phyloP scores from a whole-genome alignment of 106 monocot genomes.

The Ottelia alismoides region DNA sequence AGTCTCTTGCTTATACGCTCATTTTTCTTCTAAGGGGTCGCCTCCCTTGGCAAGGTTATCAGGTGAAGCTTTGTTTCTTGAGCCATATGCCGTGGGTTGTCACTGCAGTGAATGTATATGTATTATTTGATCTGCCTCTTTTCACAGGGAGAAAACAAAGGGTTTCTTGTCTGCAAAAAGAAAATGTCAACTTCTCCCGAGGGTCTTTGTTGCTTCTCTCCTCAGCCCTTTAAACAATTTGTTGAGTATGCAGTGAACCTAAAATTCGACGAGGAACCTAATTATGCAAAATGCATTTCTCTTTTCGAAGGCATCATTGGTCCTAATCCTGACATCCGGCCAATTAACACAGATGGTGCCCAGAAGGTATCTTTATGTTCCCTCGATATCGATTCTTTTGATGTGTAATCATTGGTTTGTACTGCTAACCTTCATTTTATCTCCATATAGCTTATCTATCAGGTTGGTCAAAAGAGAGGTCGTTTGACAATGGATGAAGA shows the following conservation, averaged over 20 bases:
- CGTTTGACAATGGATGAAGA: conserved; percentile 20
- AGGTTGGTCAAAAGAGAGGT: conserved; percentile 30
- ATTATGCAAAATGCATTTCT: conserved; percentile 23
- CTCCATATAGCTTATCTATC: conserved; percentile 18
- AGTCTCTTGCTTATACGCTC: conserved; percentile 26
- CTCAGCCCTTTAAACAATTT: conserved; percentile 24
- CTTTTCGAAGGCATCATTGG: conserved; percentile 29
- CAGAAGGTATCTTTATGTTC: conserved; percentile 21
- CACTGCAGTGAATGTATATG: not conserved
- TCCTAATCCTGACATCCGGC: conserved; percentile 21
- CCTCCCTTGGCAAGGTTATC: conserved; percentile 31
- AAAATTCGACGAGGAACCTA: conserved; percentile 34
- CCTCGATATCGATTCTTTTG: too few species aligned
- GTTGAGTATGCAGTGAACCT: conserved; percentile 25
- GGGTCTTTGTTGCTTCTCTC: conserved; percentile 22
- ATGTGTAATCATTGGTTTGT: too few species aligned
- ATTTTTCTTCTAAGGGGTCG: conserved; percentile 23
- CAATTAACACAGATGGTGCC: conserved; percentile 30
- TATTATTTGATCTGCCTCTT: not conserved
- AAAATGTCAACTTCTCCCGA: conserved; percentile 29
- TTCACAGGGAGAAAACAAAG: conserved; percentile 22
- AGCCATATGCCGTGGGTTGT: not conserved
- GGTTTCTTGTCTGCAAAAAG: conserved; percentile 30
- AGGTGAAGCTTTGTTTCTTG: conserved; percentile 9
- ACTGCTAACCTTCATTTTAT: not conserved